A percentile compares a stretch with the other conserved stretches of the same genome.
Evolutionary conservation across 2,329 filamentous ascomycete species (phyloP).

Genomic region (Sclerotinia glacialis): DNA sequence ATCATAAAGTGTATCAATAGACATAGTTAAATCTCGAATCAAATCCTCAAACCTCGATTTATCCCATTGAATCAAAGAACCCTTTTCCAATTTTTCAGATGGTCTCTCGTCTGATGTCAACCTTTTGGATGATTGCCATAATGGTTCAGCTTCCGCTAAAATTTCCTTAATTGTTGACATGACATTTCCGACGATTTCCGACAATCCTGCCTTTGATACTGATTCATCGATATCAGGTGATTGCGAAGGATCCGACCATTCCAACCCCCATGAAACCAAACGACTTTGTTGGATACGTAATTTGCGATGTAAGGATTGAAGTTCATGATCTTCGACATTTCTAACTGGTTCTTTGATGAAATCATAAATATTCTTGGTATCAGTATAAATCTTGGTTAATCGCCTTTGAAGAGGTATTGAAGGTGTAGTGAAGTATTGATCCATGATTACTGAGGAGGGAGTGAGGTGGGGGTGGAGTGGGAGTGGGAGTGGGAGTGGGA

Average conservation of each 20-base stretch:
- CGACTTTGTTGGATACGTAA: constrained; percentile 72
- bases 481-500: no score
- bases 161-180: constrained; percentile 80
- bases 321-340: constrained; percentile 64
- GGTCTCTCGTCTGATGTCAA: constrained; percentile 33
- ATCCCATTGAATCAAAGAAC: constrained; percentile 61
- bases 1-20: constrained; percentile 77
- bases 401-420: constrained; percentile 54
- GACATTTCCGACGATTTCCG: constrained; percentile 74
- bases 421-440: constrained; percentile 33
- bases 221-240: constrained; percentile 69
- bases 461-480: no score
- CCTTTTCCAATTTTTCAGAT: constrained; percentile 46
- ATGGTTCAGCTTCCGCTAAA: constrained; percentile 69
- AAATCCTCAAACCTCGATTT: constrained; percentile 73
- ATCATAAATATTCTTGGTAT: constrained; percentile 75
- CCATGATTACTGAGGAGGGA: constrained; percentile 27
- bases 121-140: constrained; percentile 62
- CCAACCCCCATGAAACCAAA: constrained; percentile 73
- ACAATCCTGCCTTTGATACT: constrained; percentile 69
- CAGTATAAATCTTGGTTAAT: constrained; percentile 72
- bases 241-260: constrained; percentile 72
- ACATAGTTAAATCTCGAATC: constrained; percentile 69
- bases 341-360: constrained; percentile 65
- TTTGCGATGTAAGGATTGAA: constrained; percentile 70